Conservation (phyloP, 176 grass and related monocot species). For the Lolium multiflorum region DNA sequence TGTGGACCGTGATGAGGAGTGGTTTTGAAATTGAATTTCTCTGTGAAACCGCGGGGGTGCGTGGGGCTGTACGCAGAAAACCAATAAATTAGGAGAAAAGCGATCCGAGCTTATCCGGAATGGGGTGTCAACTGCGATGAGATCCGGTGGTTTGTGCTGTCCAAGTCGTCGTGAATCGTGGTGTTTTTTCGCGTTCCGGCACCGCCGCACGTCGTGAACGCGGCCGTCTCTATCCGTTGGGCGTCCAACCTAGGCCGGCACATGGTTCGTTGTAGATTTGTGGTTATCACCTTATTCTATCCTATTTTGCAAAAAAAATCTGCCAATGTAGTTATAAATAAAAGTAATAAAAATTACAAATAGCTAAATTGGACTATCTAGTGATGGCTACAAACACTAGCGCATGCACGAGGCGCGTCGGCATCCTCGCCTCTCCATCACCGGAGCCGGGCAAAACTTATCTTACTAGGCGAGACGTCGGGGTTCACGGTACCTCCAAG, state of each 20-base stretch:
- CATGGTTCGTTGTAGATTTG: background rate
- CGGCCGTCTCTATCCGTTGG: slow-evolving; percentile 41
- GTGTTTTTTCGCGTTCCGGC: slow-evolving; percentile 17
- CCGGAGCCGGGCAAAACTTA: too few relatives aligned
- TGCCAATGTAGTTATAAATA: too few relatives aligned
- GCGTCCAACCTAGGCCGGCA: slow-evolving; percentile 15
- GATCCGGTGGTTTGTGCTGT: background rate
- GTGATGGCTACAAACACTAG: too few relatives aligned
- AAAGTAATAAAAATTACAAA: too few relatives aligned
- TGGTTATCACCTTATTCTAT: background rate
- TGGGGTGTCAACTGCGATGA: background rate
- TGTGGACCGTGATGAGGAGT: slow-evolving; percentile 26
- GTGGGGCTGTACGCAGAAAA: slow-evolving; percentile 23
- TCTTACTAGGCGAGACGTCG: too few relatives aligned
- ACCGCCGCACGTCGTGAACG: slow-evolving; percentile 49
- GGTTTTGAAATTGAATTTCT: slow-evolving; percentile 20
- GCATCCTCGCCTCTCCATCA: too few relatives aligned
- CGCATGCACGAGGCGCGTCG: too few relatives aligned
- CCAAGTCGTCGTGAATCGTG: slow-evolving; percentile 38
- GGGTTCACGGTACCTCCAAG: too few relatives aligned
- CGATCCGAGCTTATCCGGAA: slow-evolving; percentile 51
- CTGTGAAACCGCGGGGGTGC: slow-evolving; percentile 28
- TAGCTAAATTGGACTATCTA: too few relatives aligned
- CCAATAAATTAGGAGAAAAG: slow-evolving; percentile 41
- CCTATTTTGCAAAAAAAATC: too few relatives aligned